phyloP scores from a whole-genome alignment of 495 filamentous ascomycete species.

The Aspergillus sclerotiicarbonarius region DNA sequence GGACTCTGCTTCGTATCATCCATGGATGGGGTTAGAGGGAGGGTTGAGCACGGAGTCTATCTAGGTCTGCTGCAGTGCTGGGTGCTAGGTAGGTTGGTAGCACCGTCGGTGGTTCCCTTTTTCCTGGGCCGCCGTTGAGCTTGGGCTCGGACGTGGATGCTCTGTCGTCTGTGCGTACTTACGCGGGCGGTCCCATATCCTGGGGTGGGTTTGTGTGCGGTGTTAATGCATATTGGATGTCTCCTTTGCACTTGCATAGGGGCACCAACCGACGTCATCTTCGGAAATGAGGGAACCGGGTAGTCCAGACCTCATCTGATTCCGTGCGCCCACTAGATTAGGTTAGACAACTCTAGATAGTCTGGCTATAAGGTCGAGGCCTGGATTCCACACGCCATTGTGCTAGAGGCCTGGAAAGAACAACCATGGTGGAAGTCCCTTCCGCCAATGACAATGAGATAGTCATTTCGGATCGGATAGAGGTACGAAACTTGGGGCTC shows the following conservation, averaged over 20 bases:
- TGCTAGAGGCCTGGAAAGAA: not conserved
- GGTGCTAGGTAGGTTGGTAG: not conserved
- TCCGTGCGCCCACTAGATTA: no score
- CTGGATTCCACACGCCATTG: no score
- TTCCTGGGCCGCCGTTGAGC: not conserved
- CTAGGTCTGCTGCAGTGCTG: no score
- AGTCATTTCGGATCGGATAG: not conserved
- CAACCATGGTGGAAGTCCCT: not conserved
- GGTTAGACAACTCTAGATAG: no score
- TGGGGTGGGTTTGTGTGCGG: not conserved
- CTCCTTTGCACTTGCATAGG: not conserved
- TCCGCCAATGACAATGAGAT: not conserved
- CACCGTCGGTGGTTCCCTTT: not conserved
- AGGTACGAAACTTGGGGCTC: not conserved
- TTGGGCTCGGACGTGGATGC: not conserved
- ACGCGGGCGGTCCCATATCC: not conserved
- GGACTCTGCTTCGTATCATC: no score
- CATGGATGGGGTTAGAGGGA: no score
- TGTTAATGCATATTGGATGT: not conserved
- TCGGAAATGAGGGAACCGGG: not conserved
- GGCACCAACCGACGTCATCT: not conserved
- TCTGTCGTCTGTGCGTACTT: not conserved
- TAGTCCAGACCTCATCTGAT: not conserved
- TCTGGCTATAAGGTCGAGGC: not conserved
- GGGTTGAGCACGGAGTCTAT: no score